Evolutionary conservation across 2,329 filamentous ascomycete genomes (phyloP).

Genomic region (Sarocladium brachiariae): DNA sequence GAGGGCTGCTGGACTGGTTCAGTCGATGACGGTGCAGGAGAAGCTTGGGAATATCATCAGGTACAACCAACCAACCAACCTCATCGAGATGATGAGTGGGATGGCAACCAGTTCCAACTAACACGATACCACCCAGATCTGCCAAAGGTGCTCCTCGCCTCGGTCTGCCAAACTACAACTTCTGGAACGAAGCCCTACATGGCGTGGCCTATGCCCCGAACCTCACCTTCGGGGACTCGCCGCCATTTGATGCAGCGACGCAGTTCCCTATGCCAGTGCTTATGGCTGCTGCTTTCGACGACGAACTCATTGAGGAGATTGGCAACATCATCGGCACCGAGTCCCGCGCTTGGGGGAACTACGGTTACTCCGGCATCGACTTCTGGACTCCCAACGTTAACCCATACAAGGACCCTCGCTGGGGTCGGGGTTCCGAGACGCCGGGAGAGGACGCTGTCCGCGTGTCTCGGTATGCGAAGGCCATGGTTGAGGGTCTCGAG

Average conservation of each 20-base stretch:
- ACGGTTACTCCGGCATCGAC: conserved; percentile 45
- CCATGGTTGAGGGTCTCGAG: conserved; percentile 48
- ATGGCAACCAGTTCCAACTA: conserved; percentile 6
- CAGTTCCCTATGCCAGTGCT: conserved; percentile 60
- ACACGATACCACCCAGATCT: conserved; percentile 8
- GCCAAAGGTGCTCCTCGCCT: conserved; percentile 41
- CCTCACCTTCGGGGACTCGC: conserved; percentile 2
- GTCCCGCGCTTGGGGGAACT: conserved; percentile 59
- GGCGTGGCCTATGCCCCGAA: conserved; percentile 45
- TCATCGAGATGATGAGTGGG: too few species aligned
- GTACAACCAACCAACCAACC: conserved; percentile 14
- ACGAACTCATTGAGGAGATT: conserved; percentile 50
- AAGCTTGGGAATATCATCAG: conserved; percentile 25
- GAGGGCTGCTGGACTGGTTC: conserved; percentile 23
- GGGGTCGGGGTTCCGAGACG: conserved; percentile 56
- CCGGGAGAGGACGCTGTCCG: conserved; percentile 50
- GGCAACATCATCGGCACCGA: conserved; percentile 51
- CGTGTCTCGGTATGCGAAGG: conserved; percentile 35
- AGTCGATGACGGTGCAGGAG: conserved; percentile 24
- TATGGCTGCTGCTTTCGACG: conserved; percentile 57
- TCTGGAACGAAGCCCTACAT: conserved; percentile 57
- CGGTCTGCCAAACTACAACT: conserved; percentile 50
- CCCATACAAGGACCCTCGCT: conserved; percentile 55
- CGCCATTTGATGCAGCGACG: conserved; percentile 49
- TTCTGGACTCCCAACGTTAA: conserved; percentile 65